Evolutionary conservation across 306 rosid species (phyloP).

Genomic region (Vigna mungo): DNA sequence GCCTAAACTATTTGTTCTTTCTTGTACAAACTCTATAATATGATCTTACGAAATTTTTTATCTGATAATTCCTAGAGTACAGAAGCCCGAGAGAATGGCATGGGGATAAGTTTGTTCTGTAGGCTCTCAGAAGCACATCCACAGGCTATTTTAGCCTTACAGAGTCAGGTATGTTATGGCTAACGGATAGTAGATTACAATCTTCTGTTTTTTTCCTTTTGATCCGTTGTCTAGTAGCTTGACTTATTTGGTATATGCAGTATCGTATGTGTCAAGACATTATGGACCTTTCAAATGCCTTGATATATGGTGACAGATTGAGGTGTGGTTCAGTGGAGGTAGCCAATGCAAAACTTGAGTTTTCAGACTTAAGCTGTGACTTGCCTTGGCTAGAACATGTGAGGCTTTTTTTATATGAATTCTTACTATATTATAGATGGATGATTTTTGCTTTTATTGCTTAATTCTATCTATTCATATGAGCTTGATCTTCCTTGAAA

Average conservation of each 20-base stretch:
- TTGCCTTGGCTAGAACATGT: conserved; percentile 83
- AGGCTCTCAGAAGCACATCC: conserved; percentile 98
- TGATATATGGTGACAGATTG: conserved; percentile 90
- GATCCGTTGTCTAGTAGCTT: conserved; percentile 26
- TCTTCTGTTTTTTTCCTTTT: conserved; percentile 35
- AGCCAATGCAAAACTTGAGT: conserved; percentile 72
- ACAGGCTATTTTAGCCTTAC: conserved; percentile 84
- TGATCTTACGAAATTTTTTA: conserved; percentile 8
- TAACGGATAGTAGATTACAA: conserved; percentile 26
- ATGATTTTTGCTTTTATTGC: not conserved
- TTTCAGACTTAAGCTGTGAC: conserved; percentile 55
- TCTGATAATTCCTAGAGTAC: conserved; percentile 61
- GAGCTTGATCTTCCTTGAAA: conserved; percentile 1
- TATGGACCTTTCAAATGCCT: conserved; percentile 91
- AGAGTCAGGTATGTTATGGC: conserved; percentile 74
- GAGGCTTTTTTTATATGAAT: conserved; percentile 37
- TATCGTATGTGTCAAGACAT: conserved; percentile 94
- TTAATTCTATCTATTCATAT: conserved; percentile 7
- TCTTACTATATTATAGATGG: conserved; percentile 32
- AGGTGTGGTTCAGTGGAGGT: conserved; percentile 88
- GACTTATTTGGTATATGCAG: conserved; percentile 58
- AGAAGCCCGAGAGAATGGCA: conserved; percentile 95
- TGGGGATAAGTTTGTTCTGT: conserved; percentile 90
- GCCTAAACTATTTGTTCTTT: conserved; percentile 27
- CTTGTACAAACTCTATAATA: not conserved